Evolutionary conservation across 345 rosid species (phyloP).

Genomic region (Arabidopsis thaliana): TAIR10.1 NC_003074.8:7245001-7245500

Average conservation of each 20-base stretch:
- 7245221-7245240: constrained; percentile 77
- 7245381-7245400: constrained; percentile 52
- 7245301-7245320: constrained; percentile 10
- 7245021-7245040: constrained; percentile 85
- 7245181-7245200: constrained; percentile 80
- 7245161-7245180: constrained; percentile 94
- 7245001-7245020: constrained; percentile 74
- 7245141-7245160: constrained; percentile 94
- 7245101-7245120: constrained; percentile 97
- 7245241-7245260: constrained; percentile 60
- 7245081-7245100: constrained; percentile 84
- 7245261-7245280: constrained; percentile 30
- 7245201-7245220: constrained; percentile 84
- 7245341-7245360: constrained; percentile 27
- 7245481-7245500: constrained; percentile 98
- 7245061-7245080: constrained; percentile 83
- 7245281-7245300: constrained; percentile 16
- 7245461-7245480: constrained; percentile 77
- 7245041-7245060: constrained; percentile 77
- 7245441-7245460: constrained; percentile 91
- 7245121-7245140: constrained; percentile 81
- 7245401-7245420: constrained; percentile 54
- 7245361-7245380: constrained; percentile 27
- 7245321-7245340: constrained; percentile 7
- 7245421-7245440: constrained; percentile 60